Percentiles rank a stretch among this genome's conserved stretches.
These are phyloP conservation scores for Macrophomina pseudophaseolina DNA, from an alignment of 2,329 filamentous ascomycete genomes.

Conservation along the genomic window DNA sequence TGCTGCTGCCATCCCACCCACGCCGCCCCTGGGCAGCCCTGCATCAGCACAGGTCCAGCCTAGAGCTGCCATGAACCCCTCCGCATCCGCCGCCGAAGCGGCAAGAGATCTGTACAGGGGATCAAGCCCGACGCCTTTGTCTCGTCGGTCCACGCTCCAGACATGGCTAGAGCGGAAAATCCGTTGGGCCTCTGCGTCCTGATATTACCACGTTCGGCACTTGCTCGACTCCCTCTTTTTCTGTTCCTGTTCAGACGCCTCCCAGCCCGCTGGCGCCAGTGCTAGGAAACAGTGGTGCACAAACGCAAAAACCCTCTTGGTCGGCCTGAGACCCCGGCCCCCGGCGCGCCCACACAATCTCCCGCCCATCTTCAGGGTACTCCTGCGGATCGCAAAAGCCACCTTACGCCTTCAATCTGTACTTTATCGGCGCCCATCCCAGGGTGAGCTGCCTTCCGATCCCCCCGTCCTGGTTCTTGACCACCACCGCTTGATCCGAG, in stretches of 20 bases:
- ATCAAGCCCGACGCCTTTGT: neutral
- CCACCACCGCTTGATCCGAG: slow-evolving; percentile 11
- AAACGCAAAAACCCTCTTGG: neutral
- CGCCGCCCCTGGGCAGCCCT: neutral
- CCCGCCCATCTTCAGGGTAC: neutral
- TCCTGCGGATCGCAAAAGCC: slow-evolving; percentile 1
- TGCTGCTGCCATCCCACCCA: neutral
- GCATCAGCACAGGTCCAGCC: neutral
- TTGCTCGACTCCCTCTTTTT: neutral
- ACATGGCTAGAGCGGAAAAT: slow-evolving; percentile 1
- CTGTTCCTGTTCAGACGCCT: neutral
- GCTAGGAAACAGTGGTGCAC: neutral
- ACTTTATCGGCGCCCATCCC: slow-evolving; percentile 15
- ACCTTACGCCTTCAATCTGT: neutral
- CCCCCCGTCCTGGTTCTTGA: neutral
- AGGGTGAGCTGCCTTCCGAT: neutral
- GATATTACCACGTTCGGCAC: slow-evolving; percentile 17
- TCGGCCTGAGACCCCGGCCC: neutral
- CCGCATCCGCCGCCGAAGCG: neutral
- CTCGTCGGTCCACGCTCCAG: neutral
- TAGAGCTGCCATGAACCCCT: neutral
- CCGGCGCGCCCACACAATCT: slow-evolving; percentile 8
- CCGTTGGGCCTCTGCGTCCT: slow-evolving; percentile 19
- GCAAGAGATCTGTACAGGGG: slow-evolving; percentile 5
- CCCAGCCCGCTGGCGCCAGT: slow-evolving; percentile 1